A percentile compares a stretch with the other conserved stretches of the same genome.
phyloP scores from a whole-genome alignment of 75 land plant species.

The Ceratopteris richardii region DNA sequence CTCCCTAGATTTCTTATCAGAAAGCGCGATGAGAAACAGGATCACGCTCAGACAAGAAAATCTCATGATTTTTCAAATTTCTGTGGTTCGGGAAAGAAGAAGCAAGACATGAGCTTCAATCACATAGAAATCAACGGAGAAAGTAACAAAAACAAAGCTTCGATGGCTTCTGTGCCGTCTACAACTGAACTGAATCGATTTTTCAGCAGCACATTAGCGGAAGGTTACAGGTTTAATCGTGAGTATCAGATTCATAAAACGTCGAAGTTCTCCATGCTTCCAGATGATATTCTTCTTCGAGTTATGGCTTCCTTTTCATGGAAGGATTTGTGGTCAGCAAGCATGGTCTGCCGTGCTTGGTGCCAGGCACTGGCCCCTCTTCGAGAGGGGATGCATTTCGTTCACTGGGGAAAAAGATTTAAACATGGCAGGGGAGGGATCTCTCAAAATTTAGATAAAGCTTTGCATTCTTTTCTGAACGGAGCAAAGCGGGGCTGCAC shows the following conservation, averaged over 20 bases:
- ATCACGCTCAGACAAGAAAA: neutral
- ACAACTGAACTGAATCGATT: neutral
- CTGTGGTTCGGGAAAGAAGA: neutral
- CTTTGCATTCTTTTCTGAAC: constrained; percentile 62
- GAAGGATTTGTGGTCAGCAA: constrained; percentile 49
- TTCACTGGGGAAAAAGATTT: constrained; percentile 64
- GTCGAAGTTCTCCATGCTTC: constrained; percentile 18
- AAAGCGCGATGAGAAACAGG: neutral
- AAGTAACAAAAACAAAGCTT: neutral
- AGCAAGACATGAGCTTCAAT: neutral
- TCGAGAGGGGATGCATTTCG: constrained; percentile 63
- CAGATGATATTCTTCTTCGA: constrained; percentile 47
- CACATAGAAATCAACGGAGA: neutral
- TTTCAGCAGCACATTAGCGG: neutral
- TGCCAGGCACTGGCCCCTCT: constrained; percentile 56
- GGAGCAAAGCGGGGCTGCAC: constrained; percentile 69
- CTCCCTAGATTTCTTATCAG: too few species aligned
- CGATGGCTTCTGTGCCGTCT: neutral
- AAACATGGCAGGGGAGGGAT: constrained; percentile 75
- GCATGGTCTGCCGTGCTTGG: constrained; percentile 70
- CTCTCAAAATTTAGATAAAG: constrained; percentile 35
- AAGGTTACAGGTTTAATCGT: neutral
- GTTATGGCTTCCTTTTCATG: constrained; percentile 46
- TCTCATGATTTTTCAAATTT: neutral
- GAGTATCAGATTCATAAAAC: neutral